Evolutionary conservation across 129 eudicot genomes (phyloP).

Genomic region (Chrysanthemum makinoi): DNA sequence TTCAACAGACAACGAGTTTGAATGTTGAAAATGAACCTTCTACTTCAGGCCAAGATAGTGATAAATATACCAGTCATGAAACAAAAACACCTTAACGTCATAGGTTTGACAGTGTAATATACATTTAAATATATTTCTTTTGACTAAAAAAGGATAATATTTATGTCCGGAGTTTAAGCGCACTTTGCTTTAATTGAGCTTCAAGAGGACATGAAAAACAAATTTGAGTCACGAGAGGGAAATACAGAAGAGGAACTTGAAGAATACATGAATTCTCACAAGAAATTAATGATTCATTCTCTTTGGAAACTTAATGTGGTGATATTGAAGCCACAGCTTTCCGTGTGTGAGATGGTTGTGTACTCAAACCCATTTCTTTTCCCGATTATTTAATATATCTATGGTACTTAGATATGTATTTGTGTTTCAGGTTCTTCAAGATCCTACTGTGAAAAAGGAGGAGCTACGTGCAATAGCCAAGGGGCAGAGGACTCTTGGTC

Average conservation of each 20-base stretch:
- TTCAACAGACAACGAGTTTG: too few relatives aligned
- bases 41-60: too few relatives aligned
- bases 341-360: slow-evolving; percentile 90
- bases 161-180: slow-evolving; percentile 56
- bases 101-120: too few relatives aligned
- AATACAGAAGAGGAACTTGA: slow-evolving; percentile 82
- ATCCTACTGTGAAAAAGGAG: slow-evolving; percentile 66
- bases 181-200: slow-evolving; percentile 90
- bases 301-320: too few relatives aligned
- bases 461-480: slow-evolving; percentile 90
- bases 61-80: too few relatives aligned
- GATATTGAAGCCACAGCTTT: too few relatives aligned
- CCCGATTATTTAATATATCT: slow-evolving; percentile 5
- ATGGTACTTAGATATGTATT: slow-evolving; percentile 12
- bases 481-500: slow-evolving; percentile 85
- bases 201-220: slow-evolving; percentile 90
- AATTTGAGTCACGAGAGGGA: too few relatives aligned
- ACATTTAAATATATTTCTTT: too few relatives aligned
- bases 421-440: slow-evolving; percentile 74
- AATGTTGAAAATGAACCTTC: too few relatives aligned
- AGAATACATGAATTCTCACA: slow-evolving; percentile 86
- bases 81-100: too few relatives aligned
- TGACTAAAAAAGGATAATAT: background rate
- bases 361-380: background rate
- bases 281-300: too few relatives aligned